Base-by-base conservation (phyloP, 176 grass and related monocot species). In the Poa annua region DNA sequence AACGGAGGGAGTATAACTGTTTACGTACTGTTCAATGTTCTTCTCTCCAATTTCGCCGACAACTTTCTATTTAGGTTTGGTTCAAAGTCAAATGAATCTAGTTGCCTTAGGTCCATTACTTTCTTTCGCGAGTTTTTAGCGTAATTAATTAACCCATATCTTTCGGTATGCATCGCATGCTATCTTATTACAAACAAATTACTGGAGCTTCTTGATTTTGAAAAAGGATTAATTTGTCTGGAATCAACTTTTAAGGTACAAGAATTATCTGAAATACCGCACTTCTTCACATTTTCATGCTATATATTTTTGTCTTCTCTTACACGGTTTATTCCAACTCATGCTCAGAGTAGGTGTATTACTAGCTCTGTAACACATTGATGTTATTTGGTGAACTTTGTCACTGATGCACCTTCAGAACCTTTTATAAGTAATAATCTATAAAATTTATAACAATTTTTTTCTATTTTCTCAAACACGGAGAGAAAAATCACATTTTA, bases 241-340 rank as follows among this genome's bases (percentile, higher is more conserved):
- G 91, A 97, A 97, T 88, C 91, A 72, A 85, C 94, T 39, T 94
- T 89, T 63, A 94, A 94, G 94, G 94, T 97, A 86, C 51, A 71
- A 29, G 24, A 48, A 57, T 54, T 57, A 73, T 35, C 5, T 50
- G 49, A 48, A 47, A 21, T 69, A 47, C 77, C 65, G 24, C 73
- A 83, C 71, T 73, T 74, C 1, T 2, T 72, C 20, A 54, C 6
- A 54, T 20, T 20, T 54, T 54, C 17, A 54, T 20, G 19, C 7
- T 19, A 54, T 54, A 19, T 54, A 29, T 29, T 29, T 54, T 54
- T 54, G 4, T 52, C 49, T 17, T 54, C 6, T 19, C 17, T 54
- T 54, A 54, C 52, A 54, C 6, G 5, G 7, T 54, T 54, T 54
- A 20, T 54, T 54, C 52, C 52, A 54, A 20, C 52, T 54, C 52